These are phyloP conservation scores for Serendipita sp. DNA, from an alignment of 768 basidiomycete species.

Conservation along the genomic window DNA sequence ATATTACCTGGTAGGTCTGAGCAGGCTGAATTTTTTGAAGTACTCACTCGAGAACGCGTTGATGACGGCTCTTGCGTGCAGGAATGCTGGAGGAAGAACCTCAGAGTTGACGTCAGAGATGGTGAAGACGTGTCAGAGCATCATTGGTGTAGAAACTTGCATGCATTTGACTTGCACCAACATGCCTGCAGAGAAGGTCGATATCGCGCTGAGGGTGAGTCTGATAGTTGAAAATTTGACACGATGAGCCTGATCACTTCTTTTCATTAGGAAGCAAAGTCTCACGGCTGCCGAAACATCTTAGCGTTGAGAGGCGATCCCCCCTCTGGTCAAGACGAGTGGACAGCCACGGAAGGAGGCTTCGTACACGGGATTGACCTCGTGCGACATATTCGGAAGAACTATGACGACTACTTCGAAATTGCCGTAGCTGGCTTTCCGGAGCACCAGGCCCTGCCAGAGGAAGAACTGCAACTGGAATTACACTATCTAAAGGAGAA, in stretches of 20 bases:
- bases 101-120: slow-evolving; percentile 88
- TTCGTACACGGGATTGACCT: slow-evolving; percentile 87
- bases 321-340: slow-evolving; percentile 71
- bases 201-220: slow-evolving; percentile 72
- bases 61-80: slow-evolving; percentile 19
- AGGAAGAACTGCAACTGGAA: slow-evolving; percentile 60
- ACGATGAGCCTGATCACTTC: slow-evolving; percentile 3
- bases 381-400: slow-evolving; percentile 65
- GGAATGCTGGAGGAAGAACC: slow-evolving; percentile 94
- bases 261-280: slow-evolving; percentile 60
- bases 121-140: slow-evolving; percentile 83
- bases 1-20: slow-evolving; percentile 72
- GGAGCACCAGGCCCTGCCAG: slow-evolving; percentile 56
- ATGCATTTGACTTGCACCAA: slow-evolving; percentile 99
- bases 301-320: slow-evolving; percentile 90
- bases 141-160: slow-evolving; percentile 91
- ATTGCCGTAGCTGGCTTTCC: slow-evolving; percentile 91
- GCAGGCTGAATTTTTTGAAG: slow-evolving; percentile 4
- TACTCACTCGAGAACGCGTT: slow-evolving; percentile 4
- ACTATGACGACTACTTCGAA: slow-evolving; percentile 87
- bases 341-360: slow-evolving; percentile 84
- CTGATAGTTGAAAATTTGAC: background rate
- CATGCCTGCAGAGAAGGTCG: slow-evolving; percentile 93
- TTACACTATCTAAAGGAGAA: slow-evolving; percentile 81
- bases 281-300: slow-evolving; percentile 79